Conservation (phyloP, 225 moss, liverwort and hornwort genomes). For the Pseudoscleropodium purum region DNA sequence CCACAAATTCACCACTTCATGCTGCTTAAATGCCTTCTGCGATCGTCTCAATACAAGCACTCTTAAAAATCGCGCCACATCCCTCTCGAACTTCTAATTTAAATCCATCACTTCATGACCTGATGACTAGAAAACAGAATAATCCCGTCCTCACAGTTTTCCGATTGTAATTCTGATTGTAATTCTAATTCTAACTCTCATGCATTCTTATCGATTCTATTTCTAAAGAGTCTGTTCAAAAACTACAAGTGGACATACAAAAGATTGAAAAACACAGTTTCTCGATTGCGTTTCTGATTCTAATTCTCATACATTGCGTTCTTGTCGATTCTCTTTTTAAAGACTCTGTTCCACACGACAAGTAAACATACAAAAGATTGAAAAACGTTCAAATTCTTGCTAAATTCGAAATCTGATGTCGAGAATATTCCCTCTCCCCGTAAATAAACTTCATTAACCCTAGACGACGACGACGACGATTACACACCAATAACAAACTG, state of each 20-base stretch:
- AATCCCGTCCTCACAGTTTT: too few relatives aligned
- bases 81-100: neutral
- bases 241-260: neutral
- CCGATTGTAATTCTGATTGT: neutral
- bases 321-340: neutral
- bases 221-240: neutral
- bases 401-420: neutral
- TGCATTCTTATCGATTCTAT: neutral
- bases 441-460: neutral
- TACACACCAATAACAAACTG: neutral
- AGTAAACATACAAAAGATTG: neutral
- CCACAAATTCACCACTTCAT: conserved; percentile 61
- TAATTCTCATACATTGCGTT: neutral
- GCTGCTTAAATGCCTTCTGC: conserved; percentile 84
- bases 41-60: neutral
- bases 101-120: neutral
- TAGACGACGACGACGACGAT: neutral
- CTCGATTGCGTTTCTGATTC: neutral
- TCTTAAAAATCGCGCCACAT: neutral
- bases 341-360: neutral
- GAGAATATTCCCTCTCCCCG: neutral
- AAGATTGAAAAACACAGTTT: neutral
- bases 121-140: neutral
- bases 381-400: neutral
- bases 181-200: neutral